Evolutionary conservation across 1,284 basidiomycete species (phyloP).

Genomic region (Grifola frondosa): DNA sequence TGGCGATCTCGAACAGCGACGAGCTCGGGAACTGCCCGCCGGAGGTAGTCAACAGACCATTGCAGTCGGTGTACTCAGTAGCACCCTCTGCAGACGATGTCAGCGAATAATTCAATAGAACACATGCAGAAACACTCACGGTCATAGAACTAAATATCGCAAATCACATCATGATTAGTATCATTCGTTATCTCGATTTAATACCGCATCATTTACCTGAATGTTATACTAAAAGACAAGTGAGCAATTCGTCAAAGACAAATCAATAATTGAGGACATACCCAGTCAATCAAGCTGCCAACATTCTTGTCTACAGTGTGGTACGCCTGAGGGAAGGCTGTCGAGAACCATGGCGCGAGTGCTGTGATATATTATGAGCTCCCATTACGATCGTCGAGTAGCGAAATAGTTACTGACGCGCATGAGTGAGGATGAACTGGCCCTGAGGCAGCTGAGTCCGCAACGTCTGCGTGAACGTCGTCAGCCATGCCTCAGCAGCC

Average conservation of each 20-base stretch:
- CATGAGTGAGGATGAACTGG: constrained; percentile 37
- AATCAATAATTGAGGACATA: constrained; percentile 15
- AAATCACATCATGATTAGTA: too few species aligned
- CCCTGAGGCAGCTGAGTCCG: constrained; percentile 33
- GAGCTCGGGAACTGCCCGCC: constrained; percentile 48
- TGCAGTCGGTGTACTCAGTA: constrained; percentile 55
- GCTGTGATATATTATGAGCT: constrained; percentile 15
- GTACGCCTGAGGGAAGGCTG: constrained; percentile 50
- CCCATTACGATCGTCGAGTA: background rate
- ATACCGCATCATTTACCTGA: too few species aligned
- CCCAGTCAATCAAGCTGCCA: constrained; percentile 20
- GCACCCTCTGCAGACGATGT: constrained; percentile 43
- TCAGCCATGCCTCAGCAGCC: constrained; percentile 40
- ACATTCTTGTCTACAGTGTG: constrained; percentile 17
- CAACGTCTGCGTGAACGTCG: constrained; percentile 41
- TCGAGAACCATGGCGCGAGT: constrained; percentile 55
- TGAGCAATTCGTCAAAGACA: background rate
- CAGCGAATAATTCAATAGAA: background rate
- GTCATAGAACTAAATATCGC: constrained; percentile 58
- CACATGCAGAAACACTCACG: constrained; percentile 37
- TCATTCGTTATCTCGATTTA: background rate
- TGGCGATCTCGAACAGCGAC: constrained; percentile 60
- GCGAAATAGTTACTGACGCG: constrained; percentile 14
- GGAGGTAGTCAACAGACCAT: constrained; percentile 49
- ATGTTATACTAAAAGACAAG: constrained; percentile 39